Base-by-base conservation (phyloP, 371 early-diverging fungal genomes). In the Mortierella sp. region DNA sequence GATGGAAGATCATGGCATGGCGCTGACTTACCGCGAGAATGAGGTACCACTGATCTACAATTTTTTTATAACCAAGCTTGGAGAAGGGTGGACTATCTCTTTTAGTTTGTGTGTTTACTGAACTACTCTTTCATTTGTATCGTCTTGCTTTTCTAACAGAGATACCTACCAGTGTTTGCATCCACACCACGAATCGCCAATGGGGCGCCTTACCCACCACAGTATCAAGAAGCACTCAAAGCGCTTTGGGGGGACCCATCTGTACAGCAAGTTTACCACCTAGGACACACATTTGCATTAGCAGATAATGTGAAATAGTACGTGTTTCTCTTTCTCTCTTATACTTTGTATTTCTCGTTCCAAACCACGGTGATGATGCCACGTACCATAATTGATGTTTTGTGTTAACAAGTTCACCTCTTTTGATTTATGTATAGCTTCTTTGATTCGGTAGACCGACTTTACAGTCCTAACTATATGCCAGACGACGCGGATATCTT, bases 401-500 rank as follows among this genome's bases (percentile, higher is more conserved):
- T n/a, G n/a, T n/a, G n/a, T n/a, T n/a, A n/a, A n/a, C n/a, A 19
- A 21, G 19, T 47, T 12, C n/a, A 42, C 37, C 19, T 47, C 31
- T 48, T 85, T 31, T 54, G 83, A 66, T 75, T 79, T 60, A 69
- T 80, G 59, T 83, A 90, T 43, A 87, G 86, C 80, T 97, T 94
- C 83, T 96, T 95, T 81, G 94, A 95, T 55, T 81, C 91, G 5
- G 89, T 97, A 7, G 90, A 92, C 26, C 90, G 98, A 48, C 90
- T 97, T 53, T 90, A 90, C 32, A 80, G 81, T 32, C 83, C 86
- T 12, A 83, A 85, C 50, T 97, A 93, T 75, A 68, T 89, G 37
- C 97, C 97, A 14, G 90, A 90, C 26, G 95, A 96, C 70, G 95
- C 95, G 78, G 95, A 94, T 72, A 87, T 94, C 50, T 69, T 94